Conservation (phyloP, 441 rosid genomes). For the Manihot esculenta region DNA sequence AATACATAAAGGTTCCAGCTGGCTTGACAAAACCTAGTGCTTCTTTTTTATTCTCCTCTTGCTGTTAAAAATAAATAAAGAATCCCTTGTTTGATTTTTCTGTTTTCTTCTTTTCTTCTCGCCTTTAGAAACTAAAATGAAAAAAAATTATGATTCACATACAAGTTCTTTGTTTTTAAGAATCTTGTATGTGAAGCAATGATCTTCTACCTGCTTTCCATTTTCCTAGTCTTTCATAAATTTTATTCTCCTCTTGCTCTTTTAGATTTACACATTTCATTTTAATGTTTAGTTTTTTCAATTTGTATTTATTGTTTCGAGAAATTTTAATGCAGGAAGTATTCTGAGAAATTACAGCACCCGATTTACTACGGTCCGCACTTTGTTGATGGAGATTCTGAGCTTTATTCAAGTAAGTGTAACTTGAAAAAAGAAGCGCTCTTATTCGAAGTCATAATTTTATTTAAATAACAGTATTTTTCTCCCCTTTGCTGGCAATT, state of each 20-base stretch:
- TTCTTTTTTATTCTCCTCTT: slow-evolving; percentile 10
- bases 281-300: not conserved
- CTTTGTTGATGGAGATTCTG: slow-evolving; percentile 58
- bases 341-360: slow-evolving; percentile 53
- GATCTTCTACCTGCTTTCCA: not conserved
- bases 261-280: no score
- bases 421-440: no score
- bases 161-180: no score
- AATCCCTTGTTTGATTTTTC: slow-evolving; percentile 14
- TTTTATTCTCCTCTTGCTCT: not conserved
- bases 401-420: slow-evolving; percentile 55
- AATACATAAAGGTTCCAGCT: slow-evolving; percentile 19
- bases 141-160: no score
- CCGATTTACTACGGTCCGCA: slow-evolving; percentile 41
- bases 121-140: not conserved
- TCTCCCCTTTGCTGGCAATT: not conserved
- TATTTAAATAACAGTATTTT: not conserved
- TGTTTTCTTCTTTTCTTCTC: slow-evolving; percentile 6
- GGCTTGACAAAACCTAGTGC: slow-evolving; percentile 23
- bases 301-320: not conserved
- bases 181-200: slow-evolving; percentile 1
- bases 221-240: not conserved
- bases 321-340: slow-evolving; percentile 40
- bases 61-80: slow-evolving; percentile 12
- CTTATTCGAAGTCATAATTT: no score